Evolutionary conservation across 1,139 yeast species (phyloP), one percentile per base, ranked within the genome.

Genomic region (Kurtzmaniella quercitrusa): DNA sequence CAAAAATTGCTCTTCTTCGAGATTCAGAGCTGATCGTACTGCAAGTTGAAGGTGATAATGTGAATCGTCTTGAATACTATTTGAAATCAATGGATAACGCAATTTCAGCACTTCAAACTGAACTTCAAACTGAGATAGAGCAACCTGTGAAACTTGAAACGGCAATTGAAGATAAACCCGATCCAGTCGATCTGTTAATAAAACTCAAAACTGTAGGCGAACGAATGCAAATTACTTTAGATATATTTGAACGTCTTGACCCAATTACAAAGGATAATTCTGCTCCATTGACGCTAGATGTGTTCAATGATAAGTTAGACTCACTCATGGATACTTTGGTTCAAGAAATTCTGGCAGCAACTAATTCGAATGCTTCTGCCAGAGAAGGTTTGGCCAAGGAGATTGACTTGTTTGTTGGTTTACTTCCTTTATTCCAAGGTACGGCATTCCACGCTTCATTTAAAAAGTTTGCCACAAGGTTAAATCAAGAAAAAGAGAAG

Each of bases 1-100:
- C 65, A 12, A 71, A 73, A 41, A 65, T 82, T 45, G 68, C 65
- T 40, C 63, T 61, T 33, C 53, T 82, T 38, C 71, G 73, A 39
- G 63, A 55, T 16, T 60, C 75, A 15, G 63, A 74, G 16, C 59
- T 71, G 2, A 59, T 70, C 17, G 64, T 71, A 4, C 36, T 43
- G 11, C 42, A 37, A 8, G 50, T 48, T 22, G 44, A 38, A 22
- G 42, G 40, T 11, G 47, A 41, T 16, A 47, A 17, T 60, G 64
- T 47, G 32, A 76, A 84, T 8, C 67, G 87, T 48, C 59, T 84
- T 41, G 84, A 82, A 50, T 83, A 83, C 56, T 82, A 82, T 53
- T 62, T 81, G 34, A 82, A 80, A 41, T 74, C 82, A 2, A 60
- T 84, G 36, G 72, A 76, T 32, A 76, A 79, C 43, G 76, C 88